These are phyloP conservation scores for Collybia sordida DNA, from an alignment of 768 basidiomycete genomes.

Conservation along the genomic window DNA sequence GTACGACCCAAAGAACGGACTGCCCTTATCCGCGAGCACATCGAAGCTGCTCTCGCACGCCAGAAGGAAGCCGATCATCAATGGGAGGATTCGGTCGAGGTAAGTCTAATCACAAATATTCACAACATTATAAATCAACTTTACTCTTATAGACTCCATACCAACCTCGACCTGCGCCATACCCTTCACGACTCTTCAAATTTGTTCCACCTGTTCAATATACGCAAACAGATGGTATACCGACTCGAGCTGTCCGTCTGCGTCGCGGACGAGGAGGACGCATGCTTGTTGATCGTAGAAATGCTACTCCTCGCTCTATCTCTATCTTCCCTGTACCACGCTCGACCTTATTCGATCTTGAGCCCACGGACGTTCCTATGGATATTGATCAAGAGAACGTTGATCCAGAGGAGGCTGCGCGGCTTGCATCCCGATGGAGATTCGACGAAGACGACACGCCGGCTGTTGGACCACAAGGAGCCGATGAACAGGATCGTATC, in stretches of 20 bases:
- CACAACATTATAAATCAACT: not conserved
- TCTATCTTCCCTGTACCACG: conserved; percentile 19
- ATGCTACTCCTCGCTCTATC: conserved; percentile 24
- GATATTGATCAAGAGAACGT: conserved; percentile 29
- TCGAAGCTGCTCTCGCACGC: conserved; percentile 58
- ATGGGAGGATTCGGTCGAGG: conserved; percentile 89
- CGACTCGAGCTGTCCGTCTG: conserved; percentile 58
- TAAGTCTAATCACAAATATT: conserved; percentile 30
- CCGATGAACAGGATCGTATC: conserved; percentile 67
- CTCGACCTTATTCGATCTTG: conserved; percentile 25
- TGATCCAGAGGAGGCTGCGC: conserved; percentile 34
- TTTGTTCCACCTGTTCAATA: conserved; percentile 42
- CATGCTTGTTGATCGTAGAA: conserved; percentile 70
- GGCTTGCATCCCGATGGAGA: conserved; percentile 54
- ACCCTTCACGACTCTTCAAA: conserved; percentile 68
- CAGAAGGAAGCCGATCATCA: conserved; percentile 75
- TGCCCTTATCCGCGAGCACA: conserved; percentile 54
- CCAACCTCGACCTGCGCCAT: conserved; percentile 59
- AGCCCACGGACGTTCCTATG: conserved; percentile 27
- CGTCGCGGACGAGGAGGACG: conserved; percentile 86
- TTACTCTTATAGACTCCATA: conserved; percentile 58
- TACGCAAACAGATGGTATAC: conserved; percentile 23
- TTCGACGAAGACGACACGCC: conserved; percentile 69
- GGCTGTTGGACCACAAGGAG: conserved; percentile 51
- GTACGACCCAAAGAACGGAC: conserved; percentile 70